Conservation (phyloP, 225 moss, liverwort and hornwort species). For the Thuidium tamariscinum region DNA sequence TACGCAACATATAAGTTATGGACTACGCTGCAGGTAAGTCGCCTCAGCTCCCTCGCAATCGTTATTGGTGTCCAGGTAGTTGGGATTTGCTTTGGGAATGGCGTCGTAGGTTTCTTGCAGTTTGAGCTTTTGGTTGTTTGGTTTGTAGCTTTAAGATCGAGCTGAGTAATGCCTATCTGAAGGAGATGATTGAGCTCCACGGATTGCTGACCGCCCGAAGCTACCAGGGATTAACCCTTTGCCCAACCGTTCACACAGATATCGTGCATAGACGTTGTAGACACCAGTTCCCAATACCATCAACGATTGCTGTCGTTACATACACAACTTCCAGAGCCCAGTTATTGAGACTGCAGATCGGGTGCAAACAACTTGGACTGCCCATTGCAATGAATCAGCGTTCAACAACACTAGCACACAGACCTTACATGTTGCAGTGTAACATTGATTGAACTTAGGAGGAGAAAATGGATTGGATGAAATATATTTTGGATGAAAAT, state of each 20-base stretch:
- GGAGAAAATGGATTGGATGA: too few species aligned
- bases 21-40: background rate
- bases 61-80: background rate
- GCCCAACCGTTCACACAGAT: background rate
- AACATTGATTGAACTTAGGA: too few species aligned
- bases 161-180: background rate
- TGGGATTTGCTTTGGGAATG: background rate
- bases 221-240: conserved; percentile 4
- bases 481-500: too few species aligned
- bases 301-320: too few species aligned
- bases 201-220: conserved; percentile 31
- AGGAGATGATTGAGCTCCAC: conserved; percentile 31
- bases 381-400: too few species aligned
- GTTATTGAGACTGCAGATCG: too few species aligned
- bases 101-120: background rate
- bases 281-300: too few species aligned
- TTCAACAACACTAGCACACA: too few species aligned
- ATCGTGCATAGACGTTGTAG: background rate
- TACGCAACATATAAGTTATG: background rate
- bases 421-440: too few species aligned
- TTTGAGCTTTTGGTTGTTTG: background rate
- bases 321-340: too few species aligned
- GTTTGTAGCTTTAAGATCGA: conserved; percentile 13
- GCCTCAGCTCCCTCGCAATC: background rate
- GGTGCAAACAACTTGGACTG: too few species aligned